Percentiles rank a stretch among this genome's conserved stretches.
Conservation (phyloP, 805 yeast genomes). For the Candida glaebosa region DNA sequence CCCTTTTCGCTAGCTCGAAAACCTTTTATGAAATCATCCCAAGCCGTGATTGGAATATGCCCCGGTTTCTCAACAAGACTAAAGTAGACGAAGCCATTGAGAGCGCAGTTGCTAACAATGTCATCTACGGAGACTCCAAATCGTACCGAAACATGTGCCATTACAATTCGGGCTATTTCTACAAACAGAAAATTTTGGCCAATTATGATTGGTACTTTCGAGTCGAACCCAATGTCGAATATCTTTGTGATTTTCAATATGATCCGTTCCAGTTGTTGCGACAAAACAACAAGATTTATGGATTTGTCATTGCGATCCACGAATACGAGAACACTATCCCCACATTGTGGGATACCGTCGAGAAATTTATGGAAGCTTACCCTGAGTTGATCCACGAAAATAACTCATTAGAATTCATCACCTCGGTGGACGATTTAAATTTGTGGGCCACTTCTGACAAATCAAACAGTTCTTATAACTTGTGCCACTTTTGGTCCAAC, state of each 20-base stretch:
- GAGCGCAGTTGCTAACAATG: slow-evolving; percentile 17
- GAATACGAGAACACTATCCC: slow-evolving; percentile 53
- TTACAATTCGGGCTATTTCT: slow-evolving; percentile 65
- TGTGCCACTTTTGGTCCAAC: slow-evolving; percentile 67
- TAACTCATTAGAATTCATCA: slow-evolving; percentile 46
- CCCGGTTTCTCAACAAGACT: slow-evolving; percentile 28
- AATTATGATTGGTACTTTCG: slow-evolving; percentile 57
- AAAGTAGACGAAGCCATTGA: slow-evolving; percentile 24
- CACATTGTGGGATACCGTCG: slow-evolving; percentile 49
- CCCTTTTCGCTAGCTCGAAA: slow-evolving; percentile 42
- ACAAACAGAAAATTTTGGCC: slow-evolving; percentile 40
- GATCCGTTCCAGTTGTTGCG: slow-evolving; percentile 49
- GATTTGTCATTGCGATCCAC: slow-evolving; percentile 48
- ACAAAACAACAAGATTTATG: slow-evolving; percentile 44
- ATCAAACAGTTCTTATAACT: slow-evolving; percentile 39
- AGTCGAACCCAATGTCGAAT: slow-evolving; percentile 57
- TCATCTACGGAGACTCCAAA: slow-evolving; percentile 46
- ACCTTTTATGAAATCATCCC: slow-evolving; percentile 42
- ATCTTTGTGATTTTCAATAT: slow-evolving; percentile 54
- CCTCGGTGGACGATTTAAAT: slow-evolving; percentile 30
- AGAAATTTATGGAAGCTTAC: slow-evolving; percentile 39
- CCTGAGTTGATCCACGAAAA: slow-evolving; percentile 47
- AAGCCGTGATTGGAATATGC: slow-evolving; percentile 38
- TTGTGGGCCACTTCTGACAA: slow-evolving; percentile 11
- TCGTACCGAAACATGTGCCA: slow-evolving; percentile 68